Base-by-base conservation (phyloP, 2,329 filamentous ascomycete genomes). In the Trichoderma asperellum region DNA sequence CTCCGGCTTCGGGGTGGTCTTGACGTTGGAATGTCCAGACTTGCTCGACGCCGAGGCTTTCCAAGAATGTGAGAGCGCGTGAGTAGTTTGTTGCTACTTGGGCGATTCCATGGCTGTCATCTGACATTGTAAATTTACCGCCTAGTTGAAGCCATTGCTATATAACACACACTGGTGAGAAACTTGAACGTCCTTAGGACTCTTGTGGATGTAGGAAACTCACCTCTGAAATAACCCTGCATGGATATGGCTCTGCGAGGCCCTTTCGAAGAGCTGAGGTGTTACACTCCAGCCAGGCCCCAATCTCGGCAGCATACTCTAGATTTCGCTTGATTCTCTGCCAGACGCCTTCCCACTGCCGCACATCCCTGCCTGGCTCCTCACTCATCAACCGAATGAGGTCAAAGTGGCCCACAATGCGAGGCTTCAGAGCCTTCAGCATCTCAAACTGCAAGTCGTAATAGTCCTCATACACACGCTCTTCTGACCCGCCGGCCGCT, bases 391-490 rank as follows among this genome's bases (percentile, higher is more conserved):
- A 82, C 14, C 95, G 85, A 67, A 98, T 91, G 24, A 99, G 87
- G 81, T 99, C 96, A 78, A 99, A 97, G 81, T 99, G 96, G 0
- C 94, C 96, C 4, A 99, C 91, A 14, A 99, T 86, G 8, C 88
- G 87, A 37, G 96, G 96, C 73, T 83, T 83, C 72, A 97, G 80
- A 8, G 86, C 84, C 66, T 81, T 79, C 58, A 99, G 84, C 94
- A 99, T 97, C 24, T 89, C 88, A 71, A 87, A 86, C 82, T 98
- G 96, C 73, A 90, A 84, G 79, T 98, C 94, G 78, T 97, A 98
- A 82, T 97, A 99, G 72, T 89, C 88, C 76, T 89, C 89, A 75
- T 91, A 95, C 27, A 97, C 83, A n/a, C 79, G 80, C 78, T 93
- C 89, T 76, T 97, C 93, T 0, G 84, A 64, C 82, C 89, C 68